Conservation (phyloP, 768 basidiomycete species). For the Candolleomyces aberdarensis region DNA sequence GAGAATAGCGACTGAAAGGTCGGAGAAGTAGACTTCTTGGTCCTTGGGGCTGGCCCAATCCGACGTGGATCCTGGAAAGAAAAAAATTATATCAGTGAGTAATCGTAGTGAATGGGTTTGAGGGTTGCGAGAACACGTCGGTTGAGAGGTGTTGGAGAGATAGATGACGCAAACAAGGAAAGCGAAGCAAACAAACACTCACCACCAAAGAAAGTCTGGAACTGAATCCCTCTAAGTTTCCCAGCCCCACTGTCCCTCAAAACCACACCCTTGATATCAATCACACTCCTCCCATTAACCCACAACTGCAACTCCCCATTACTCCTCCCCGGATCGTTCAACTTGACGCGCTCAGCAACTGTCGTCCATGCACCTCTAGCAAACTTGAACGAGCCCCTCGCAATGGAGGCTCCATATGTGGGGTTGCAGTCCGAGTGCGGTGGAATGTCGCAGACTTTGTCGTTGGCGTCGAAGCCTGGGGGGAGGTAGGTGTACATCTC, state of each 20-base stretch:
- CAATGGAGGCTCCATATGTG: not conserved
- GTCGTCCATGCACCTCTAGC: conserved; percentile 62
- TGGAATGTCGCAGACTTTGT: conserved; percentile 45
- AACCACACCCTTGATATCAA: not conserved
- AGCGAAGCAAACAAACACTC: not conserved
- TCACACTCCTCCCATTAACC: conserved; percentile 43
- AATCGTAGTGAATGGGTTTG: too few relatives aligned
- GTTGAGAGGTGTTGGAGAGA: too few relatives aligned
- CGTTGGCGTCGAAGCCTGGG: conserved; percentile 40
- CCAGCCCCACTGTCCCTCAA: conserved; percentile 4
- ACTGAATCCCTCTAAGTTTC: conserved; percentile 4
- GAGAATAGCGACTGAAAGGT: not conserved
- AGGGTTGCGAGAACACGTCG: too few relatives aligned
- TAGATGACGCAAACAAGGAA: not conserved
- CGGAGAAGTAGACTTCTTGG: not conserved
- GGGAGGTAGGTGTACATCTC: conserved; percentile 75
- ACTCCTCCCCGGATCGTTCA: conserved; percentile 65
- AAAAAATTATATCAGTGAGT: too few relatives aligned
- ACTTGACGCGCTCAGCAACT: conserved; percentile 62
- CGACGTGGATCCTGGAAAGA: not conserved
- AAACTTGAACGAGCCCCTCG: conserved; percentile 53
- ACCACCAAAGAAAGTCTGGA: conserved; percentile 12
- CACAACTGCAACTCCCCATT: conserved; percentile 74
- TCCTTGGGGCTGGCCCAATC: not conserved
- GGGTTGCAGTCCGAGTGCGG: conserved; percentile 21